Evolutionary conservation across 257 asterid genomes (phyloP).

Genomic region (Handroanthus guayacan): DNA sequence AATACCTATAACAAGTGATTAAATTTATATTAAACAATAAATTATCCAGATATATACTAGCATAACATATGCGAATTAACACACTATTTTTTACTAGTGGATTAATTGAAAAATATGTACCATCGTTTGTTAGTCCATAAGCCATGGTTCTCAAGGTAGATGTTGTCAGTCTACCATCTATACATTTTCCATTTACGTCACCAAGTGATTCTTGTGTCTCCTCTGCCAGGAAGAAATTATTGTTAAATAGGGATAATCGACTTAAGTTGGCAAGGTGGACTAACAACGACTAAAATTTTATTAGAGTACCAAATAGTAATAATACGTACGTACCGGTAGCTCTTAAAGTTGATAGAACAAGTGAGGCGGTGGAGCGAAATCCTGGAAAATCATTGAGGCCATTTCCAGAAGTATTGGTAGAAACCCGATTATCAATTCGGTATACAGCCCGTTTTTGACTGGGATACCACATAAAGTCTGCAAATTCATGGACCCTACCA

Average conservation of each 20-base stretch:
- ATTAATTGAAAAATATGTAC: conserved; percentile 12
- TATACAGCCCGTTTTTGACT: conserved; percentile 55
- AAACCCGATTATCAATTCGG: conserved; percentile 57
- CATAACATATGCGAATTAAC: too few species aligned
- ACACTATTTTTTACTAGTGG: too few species aligned
- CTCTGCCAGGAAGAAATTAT: conserved; percentile 39
- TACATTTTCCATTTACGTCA: conserved; percentile 61
- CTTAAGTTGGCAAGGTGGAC: too few species aligned
- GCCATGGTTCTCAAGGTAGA: conserved; percentile 37
- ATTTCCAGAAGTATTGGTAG: conserved; percentile 45
- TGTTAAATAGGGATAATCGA: too few species aligned
- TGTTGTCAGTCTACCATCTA: conserved; percentile 43
- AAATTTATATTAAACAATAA: background rate
- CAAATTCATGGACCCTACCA: conserved; percentile 64
- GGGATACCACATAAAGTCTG: conserved; percentile 65
- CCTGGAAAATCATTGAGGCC: conserved; percentile 52
- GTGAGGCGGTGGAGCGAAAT: conserved; percentile 56
- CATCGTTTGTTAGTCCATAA: conserved; percentile 57
- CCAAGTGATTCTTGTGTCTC: conserved; percentile 56
- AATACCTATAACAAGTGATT: conserved; percentile 27
- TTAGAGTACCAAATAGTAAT: too few species aligned
- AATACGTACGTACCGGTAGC: conserved; percentile 34
- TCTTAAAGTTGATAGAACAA: conserved; percentile 42
- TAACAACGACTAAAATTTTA: too few species aligned
- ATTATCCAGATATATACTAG: background rate